Conservation (phyloP, 257 asterid species). For the Catharanthus roseus region DNA sequence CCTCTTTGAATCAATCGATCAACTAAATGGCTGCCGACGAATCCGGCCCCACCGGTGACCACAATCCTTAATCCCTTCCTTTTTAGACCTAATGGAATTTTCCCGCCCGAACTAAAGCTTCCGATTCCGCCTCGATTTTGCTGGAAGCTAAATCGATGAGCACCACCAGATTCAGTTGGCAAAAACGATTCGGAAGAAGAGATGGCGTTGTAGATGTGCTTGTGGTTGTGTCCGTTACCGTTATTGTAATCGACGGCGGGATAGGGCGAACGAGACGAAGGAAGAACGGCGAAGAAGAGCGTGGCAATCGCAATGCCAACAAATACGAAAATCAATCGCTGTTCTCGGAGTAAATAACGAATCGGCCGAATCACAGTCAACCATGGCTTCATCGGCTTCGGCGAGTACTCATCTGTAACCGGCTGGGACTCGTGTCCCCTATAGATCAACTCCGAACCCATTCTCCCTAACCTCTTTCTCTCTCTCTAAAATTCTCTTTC, state of each 20-base stretch:
- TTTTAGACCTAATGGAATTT: conserved; percentile 72
- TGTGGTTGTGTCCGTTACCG: not conserved
- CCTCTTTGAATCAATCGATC: conserved; percentile 84
- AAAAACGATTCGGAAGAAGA: conserved; percentile 20
- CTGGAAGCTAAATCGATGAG: conserved; percentile 38
- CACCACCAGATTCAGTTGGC: conserved; percentile 27
- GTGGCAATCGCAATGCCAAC: conserved; percentile 52
- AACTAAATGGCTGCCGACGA: conserved; percentile 90
- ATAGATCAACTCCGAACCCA: conserved; percentile 77
- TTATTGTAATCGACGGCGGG: not conserved
- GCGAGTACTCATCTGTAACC: conserved; percentile 53
- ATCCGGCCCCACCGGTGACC: conserved; percentile 97
- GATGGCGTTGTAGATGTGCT: conserved; percentile 16
- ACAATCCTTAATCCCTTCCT: conserved; percentile 71
- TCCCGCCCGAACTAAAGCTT: conserved; percentile 57
- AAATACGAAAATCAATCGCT: conserved; percentile 38
- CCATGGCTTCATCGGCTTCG: conserved; percentile 53
- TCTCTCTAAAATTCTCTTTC: not conserved
- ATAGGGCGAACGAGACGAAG: conserved; percentile 22
- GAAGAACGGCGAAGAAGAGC: conserved; percentile 23
- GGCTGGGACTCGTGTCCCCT: conserved; percentile 80
- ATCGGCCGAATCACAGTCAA: conserved; percentile 31
- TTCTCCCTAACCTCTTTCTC: conserved; percentile 10
- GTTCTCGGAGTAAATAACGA: conserved; percentile 47
- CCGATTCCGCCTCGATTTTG: conserved; percentile 55